A percentile compares a stretch with the other conserved stretches of the same genome.
Conservation (phyloP, 2,329 filamentous ascomycete genomes). For the Sphaceloma murrayae region DNA sequence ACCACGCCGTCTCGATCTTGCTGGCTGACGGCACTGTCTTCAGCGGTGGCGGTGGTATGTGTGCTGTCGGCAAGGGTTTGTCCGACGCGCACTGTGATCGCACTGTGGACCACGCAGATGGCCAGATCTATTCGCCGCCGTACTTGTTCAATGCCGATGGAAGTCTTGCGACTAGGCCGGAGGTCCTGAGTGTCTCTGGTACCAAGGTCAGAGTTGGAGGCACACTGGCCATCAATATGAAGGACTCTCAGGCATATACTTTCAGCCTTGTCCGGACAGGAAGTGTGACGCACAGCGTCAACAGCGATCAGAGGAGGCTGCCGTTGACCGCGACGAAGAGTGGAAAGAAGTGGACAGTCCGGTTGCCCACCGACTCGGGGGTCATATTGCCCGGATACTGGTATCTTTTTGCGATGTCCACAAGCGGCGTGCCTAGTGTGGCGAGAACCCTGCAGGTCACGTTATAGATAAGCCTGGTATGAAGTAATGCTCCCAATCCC, state of each 20-base stretch:
- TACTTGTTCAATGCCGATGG: conserved; percentile 46
- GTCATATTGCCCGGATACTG: background rate
- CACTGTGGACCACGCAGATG: conserved; percentile 44
- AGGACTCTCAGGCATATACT: background rate
- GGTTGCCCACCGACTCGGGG: background rate
- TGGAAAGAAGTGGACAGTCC: background rate
- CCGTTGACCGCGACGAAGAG: conserved; percentile 28
- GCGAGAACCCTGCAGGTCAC: background rate
- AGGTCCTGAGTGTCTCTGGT: conserved; percentile 31
- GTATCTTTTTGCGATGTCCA: background rate
- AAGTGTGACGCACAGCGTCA: conserved; percentile 46
- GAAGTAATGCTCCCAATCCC: background rate
- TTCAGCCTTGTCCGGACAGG: conserved; percentile 43
- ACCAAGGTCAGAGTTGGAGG: conserved; percentile 26
- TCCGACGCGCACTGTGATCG: conserved; percentile 24
- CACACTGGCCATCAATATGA: conserved; percentile 26
- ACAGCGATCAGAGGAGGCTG: conserved; percentile 50
- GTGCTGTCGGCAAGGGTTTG: conserved; percentile 29
- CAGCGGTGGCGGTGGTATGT: conserved; percentile 46
- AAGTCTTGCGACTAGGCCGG: conserved; percentile 33
- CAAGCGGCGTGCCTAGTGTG: background rate
- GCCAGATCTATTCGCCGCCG: conserved; percentile 46
- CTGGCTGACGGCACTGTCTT: conserved; percentile 44
- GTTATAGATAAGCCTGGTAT: background rate
- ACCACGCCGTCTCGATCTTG: conserved; percentile 43